A percentile compares a stretch with the other conserved stretches of the same genome.
These are phyloP conservation scores for Madurella fahalii DNA, from an alignment of 2,329 filamentous ascomycete species.

Conservation along the genomic window DNA sequence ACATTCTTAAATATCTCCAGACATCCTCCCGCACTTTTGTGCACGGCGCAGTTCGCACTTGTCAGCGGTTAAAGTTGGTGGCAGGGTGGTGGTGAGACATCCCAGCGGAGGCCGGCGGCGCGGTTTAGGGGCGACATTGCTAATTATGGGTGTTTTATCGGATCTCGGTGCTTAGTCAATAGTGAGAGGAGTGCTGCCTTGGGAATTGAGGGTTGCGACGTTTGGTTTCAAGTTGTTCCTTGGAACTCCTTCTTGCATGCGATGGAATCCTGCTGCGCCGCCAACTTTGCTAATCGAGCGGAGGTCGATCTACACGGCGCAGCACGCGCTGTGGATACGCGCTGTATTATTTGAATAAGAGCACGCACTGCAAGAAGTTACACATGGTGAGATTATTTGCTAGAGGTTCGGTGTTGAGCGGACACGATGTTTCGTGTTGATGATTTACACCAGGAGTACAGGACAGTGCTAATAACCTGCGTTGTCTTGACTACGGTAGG, in stretches of 20 bases:
- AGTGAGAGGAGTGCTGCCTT: neutral
- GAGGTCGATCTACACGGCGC: neutral
- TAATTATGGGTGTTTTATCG: constrained; percentile 1
- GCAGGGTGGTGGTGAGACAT: neutral
- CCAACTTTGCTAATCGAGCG: neutral
- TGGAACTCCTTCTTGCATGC: too few species aligned
- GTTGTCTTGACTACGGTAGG: too few species aligned
- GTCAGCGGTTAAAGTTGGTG: neutral
- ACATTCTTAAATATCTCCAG: neutral
- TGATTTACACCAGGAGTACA: too few species aligned
- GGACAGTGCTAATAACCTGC: too few species aligned
- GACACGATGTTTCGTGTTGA: too few species aligned
- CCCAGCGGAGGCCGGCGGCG: neutral
- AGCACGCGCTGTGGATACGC: too few species aligned
- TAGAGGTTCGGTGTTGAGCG: too few species aligned
- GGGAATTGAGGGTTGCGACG: neutral
- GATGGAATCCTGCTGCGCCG: constrained; percentile 2
- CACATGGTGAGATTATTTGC: too few species aligned
- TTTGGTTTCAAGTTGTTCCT: constrained; percentile 12
- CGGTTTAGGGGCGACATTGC: neutral
- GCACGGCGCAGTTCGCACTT: constrained; percentile 1
- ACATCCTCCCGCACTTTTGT: neutral
- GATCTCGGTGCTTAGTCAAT: neutral
- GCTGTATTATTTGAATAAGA: too few species aligned
- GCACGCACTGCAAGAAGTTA: too few species aligned